A percentile compares a stretch with the other conserved stretches of the same genome.
Conservation (phyloP, 176 grass and related monocot species). For the Eremochloa ophiuroides region DNA sequence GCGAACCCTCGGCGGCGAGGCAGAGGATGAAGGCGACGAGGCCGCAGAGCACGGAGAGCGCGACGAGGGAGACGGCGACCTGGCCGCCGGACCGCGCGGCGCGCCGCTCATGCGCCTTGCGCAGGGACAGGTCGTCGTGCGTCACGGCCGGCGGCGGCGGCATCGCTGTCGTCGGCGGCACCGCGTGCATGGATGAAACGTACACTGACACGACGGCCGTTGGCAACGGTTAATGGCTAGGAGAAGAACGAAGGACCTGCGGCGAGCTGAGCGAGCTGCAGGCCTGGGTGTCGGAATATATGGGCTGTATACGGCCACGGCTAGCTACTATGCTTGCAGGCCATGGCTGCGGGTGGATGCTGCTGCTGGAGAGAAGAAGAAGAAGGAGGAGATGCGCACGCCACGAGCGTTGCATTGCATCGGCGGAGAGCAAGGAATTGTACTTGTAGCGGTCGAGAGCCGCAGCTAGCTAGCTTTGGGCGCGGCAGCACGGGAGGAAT, state of each 20-base stretch:
- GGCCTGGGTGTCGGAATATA: background rate
- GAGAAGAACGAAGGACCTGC: background rate
- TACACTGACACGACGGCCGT: background rate
- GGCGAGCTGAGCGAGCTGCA: background rate
- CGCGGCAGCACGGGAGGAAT: slow-evolving; percentile 59
- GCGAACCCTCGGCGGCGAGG: slow-evolving; percentile 71
- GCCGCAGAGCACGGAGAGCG: slow-evolving; percentile 72
- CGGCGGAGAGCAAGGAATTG: slow-evolving; percentile 33
- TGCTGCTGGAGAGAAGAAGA: background rate
- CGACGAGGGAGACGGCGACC: slow-evolving; percentile 55
- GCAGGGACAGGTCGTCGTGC: slow-evolving; percentile 73
- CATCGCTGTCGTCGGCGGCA: background rate
- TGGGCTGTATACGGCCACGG: background rate
- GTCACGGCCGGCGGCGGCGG: slow-evolving; percentile 52
- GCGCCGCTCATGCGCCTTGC: slow-evolving; percentile 45
- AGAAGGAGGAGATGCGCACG: slow-evolving; percentile 17
- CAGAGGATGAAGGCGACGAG: slow-evolving; percentile 80
- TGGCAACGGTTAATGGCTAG: background rate
- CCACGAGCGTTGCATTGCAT: slow-evolving; percentile 8
- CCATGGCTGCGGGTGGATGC: background rate
- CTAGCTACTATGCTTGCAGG: background rate
- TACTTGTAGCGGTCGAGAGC: background rate
- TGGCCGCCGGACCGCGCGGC: slow-evolving; percentile 35
- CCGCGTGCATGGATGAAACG: slow-evolving; percentile 1
- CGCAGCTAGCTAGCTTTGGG: background rate